Conservation (phyloP, 2,329 filamentous ascomycete species). For the Penicillium frequentans region DNA sequence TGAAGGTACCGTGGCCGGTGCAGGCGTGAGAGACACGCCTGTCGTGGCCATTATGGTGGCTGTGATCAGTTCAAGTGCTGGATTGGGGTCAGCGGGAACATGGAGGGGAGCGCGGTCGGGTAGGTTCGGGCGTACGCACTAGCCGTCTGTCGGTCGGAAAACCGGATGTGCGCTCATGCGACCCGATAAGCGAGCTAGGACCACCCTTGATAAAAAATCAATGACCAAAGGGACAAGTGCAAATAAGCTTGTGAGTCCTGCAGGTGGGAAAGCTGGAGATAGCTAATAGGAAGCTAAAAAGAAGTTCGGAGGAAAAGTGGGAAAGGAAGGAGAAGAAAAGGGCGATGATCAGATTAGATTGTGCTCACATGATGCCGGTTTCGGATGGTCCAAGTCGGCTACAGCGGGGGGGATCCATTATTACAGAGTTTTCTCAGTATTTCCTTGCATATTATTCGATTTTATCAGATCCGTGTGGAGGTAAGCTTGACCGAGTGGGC, state of each 20-base stretch:
- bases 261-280: conserved; percentile 4
- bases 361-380: conserved; percentile 28
- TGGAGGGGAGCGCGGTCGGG: conserved; percentile 16
- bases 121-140: conserved; percentile 23
- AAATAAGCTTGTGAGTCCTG: background rate
- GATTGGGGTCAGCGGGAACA: conserved; percentile 22
- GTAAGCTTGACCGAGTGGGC: conserved; percentile 17
- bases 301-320: conserved; percentile 9
- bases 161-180: conserved; percentile 35
- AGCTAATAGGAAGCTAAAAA: conserved; percentile 8
- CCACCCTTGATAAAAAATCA: background rate
- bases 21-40: conserved; percentile 38
- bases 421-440: conserved; percentile 6
- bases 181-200: conserved; percentile 31
- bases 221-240: background rate
- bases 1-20: conserved; percentile 33
- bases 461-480: conserved; percentile 22
- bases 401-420: background rate
- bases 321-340: conserved; percentile 19
- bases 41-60: conserved; percentile 38
- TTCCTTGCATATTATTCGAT: conserved; percentile 5
- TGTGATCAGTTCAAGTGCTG: conserved; percentile 21
- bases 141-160: conserved; percentile 35
- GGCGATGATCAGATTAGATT: conserved; percentile 30
- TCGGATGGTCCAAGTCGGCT: conserved; percentile 18